Base-by-base conservation (phyloP, 1,284 basidiomycete genomes). In the Mrakiaceae sp. region DNA sequence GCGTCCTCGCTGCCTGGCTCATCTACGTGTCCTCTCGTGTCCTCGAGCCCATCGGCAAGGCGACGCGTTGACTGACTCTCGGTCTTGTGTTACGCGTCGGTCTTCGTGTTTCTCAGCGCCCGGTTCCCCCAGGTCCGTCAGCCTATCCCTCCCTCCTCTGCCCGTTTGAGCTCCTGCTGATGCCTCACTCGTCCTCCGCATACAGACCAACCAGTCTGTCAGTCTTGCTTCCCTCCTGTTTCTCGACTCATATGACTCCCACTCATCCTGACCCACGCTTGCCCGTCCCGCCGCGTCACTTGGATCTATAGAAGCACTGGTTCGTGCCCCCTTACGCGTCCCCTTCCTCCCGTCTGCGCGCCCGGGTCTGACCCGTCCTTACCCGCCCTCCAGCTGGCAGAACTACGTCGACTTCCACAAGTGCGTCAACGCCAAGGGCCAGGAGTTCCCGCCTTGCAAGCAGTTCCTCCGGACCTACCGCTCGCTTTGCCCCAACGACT, bases 341-440 rank as follows among this genome's bases (percentile, higher is more conserved):
- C 44, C n/a, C 57, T 42, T 47, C 9, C 14, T n/a, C 57, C 4
- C 57, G 9, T 58, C 40, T 42, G 46, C 16, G 43, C 46, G 42
- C 11, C 53, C 3, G 51, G 62, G 51, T 65, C 27, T 27, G 59
- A 65, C 67, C 61, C 56, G 64, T 51, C 40, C 60, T 5, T 52
- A 27, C 47, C 50, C 16, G 10, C 70, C 16, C 42, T 11, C n/a
- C 49, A 89, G 87, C 78, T 90, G 87, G 86, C 94, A 97, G 80
- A 94, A 93, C 80, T 97, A 92, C 78, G 87, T 88, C 67, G 92
- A 98, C 79, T 96, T 95, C 83, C 90, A 91, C 86, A 96, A 95
- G 79, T 99, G 96, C 77, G 81, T 98, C 72, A 81, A 89, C 74
- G 93, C 92, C 72, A 98, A 97, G 81, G 96, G 96, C 70, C 95